These are phyloP conservation scores for Cornus florida DNA, from an alignment of 148 eudicot species.

Conservation along the genomic window DNA sequence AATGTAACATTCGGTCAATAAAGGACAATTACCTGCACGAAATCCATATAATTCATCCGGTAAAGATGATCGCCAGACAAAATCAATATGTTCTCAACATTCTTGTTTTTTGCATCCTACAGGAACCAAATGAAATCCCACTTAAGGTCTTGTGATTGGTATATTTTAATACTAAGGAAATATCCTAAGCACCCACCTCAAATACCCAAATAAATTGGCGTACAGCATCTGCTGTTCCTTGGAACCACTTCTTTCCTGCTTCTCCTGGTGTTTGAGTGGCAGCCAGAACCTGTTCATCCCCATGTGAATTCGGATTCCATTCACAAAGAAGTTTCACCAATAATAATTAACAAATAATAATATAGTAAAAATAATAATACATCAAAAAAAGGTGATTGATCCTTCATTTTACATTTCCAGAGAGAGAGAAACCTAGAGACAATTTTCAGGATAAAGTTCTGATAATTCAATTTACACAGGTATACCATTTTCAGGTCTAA, in stretches of 20 bases:
- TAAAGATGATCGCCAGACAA: slow-evolving; percentile 91
- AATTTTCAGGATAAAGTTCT: background rate
- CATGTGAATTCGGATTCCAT: background rate
- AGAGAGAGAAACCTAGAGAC: background rate
- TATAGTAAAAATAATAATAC: background rate
- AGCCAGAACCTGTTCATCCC: slow-evolving; percentile 72
- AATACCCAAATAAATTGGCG: slow-evolving; percentile 87
- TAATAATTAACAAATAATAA: background rate
- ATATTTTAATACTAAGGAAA: background rate
- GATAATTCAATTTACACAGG: background rate
- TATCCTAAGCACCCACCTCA: slow-evolving; percentile 52
- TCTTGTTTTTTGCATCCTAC: slow-evolving; percentile 72
- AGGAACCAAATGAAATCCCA: slow-evolving; percentile 7
- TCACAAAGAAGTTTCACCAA: background rate
- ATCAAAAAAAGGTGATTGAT: too few species aligned
- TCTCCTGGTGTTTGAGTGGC: slow-evolving; percentile 98
- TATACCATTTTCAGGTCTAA: background rate
- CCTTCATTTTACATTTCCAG: background rate
- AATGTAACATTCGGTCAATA: background rate
- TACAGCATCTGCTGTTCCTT: slow-evolving; percentile 96
- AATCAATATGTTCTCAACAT: slow-evolving; percentile 67
- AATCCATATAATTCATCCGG: slow-evolving; percentile 86
- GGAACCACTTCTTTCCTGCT: slow-evolving; percentile 77
- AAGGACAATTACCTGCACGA: slow-evolving; percentile 55
- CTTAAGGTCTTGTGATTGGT: background rate